phyloP scores from a whole-genome alignment of 2,329 filamentous ascomycete genomes.

The Monilinia polystroma region DNA sequence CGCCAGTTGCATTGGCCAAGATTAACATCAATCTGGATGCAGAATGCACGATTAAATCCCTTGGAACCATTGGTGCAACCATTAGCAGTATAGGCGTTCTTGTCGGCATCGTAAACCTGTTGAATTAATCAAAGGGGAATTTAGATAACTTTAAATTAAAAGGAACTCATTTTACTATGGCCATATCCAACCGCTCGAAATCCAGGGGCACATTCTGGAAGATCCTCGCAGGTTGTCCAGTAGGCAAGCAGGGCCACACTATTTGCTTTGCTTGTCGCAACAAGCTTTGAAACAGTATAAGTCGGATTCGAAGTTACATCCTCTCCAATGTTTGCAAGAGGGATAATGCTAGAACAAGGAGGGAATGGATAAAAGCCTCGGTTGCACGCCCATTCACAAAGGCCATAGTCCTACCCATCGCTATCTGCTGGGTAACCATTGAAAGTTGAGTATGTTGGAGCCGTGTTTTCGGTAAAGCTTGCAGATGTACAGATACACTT shows the following conservation, averaged over 20 bases:
- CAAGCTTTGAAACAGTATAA: background rate
- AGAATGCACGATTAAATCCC: background rate
- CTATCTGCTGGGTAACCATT: background rate
- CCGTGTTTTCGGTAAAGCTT: background rate
- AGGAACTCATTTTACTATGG: background rate
- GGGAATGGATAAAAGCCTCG: constrained; percentile 1
- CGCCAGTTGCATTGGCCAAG: background rate
- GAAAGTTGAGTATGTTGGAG: background rate
- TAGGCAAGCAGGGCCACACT: background rate
- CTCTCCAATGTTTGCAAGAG: constrained; percentile 2
- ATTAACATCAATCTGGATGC: background rate
- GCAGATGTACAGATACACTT: background rate
- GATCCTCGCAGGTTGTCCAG: background rate
- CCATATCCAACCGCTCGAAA: constrained; percentile 3
- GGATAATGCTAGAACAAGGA: background rate
- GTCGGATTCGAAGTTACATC: background rate
- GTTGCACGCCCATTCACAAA: constrained; percentile 2
- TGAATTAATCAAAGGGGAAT: background rate
- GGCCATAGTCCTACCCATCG: background rate
- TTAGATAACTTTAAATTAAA: background rate
- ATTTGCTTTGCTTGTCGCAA: background rate
- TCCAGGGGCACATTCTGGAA: background rate
- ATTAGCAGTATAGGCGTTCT: background rate
- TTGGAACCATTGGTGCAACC: background rate
- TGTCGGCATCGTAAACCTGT: constrained; percentile 2